Percentiles rank a stretch among this genome's conserved stretches.
phyloP scores from a whole-genome alignment of 805 yeast species.

The Kodamaea kaohsiungensis region DNA sequence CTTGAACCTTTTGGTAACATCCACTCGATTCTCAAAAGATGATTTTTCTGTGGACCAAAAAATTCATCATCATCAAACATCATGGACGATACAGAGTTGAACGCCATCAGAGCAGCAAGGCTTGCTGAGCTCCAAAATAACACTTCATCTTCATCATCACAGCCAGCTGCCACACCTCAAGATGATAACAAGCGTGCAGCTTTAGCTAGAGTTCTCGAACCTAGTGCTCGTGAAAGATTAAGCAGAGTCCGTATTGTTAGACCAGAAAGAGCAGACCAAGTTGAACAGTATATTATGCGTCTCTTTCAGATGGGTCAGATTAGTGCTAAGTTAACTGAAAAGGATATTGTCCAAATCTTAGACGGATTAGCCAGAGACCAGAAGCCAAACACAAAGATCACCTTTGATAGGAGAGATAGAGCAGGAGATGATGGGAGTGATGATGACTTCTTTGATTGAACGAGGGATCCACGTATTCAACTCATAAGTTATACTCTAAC shows the following conservation, averaged over 20 bases:
- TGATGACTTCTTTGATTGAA: constrained; percentile 17
- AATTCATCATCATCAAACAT: neutral
- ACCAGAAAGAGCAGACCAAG: constrained; percentile 88
- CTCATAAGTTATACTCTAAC: too few species aligned
- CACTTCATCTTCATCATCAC: constrained; percentile 25
- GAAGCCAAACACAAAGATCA: constrained; percentile 64
- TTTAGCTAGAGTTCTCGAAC: constrained; percentile 72
- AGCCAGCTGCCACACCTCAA: constrained; percentile 15
- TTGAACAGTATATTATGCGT: constrained; percentile 74
- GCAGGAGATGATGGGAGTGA: constrained; percentile 11
- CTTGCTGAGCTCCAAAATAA: constrained; percentile 75
- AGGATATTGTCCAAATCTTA: constrained; percentile 78
- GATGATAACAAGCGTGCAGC: constrained; percentile 44
- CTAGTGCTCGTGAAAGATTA: constrained; percentile 84
- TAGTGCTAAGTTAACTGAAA: constrained; percentile 70
- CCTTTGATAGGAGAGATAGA: constrained; percentile 23
- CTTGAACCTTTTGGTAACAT: too few species aligned
- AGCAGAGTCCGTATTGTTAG: constrained; percentile 85
- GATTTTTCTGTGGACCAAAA: too few species aligned
- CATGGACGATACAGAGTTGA: constrained; percentile 87
- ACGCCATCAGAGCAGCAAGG: constrained; percentile 92
- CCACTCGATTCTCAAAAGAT: too few species aligned
- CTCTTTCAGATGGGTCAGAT: constrained; percentile 78
- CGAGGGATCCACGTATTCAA: too few species aligned
- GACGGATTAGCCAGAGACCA: constrained; percentile 80